Evolutionary conservation across 2,329 filamentous ascomycete genomes (phyloP), one percentile per base, ranked within the genome.

Genomic region (Aquanectria penicillioides): DNA sequence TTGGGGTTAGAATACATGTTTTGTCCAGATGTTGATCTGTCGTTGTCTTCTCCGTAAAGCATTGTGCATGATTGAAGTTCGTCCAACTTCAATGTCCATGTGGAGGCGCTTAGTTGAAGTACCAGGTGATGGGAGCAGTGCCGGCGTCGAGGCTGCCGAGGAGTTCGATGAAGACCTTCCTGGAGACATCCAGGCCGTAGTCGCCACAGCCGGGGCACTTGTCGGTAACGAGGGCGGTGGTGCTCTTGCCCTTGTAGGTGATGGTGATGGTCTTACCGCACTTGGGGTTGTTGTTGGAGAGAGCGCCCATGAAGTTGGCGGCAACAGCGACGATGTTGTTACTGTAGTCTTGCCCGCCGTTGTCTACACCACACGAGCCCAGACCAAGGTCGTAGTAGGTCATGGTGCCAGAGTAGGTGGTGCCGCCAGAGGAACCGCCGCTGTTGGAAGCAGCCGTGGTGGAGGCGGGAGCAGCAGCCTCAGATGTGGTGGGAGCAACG

Each of bases 381-480:
- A 90, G 72, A 36, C 89, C 92, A 43, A 89, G 80, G 34, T 81
- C 77, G 78, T 91, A 96, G 81, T 86, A 94, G 58, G 92, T 95
- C 65, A 92, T 82, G 46, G 93, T 85, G 61, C 91, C 92, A 0
- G 72, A 70, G 78, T 76, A 74, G 66, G 59, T 50, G 43, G 50
- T 36, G 43, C 67, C 47, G n/a, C 33, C 33, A 6, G 31, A 34
- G 12, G n/a, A 13, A 6, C 53, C 22, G 56, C 57, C 41, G 57
- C 62, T 49, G 56, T 59, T 34, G 37, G 64, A 46, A 13, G 59
- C 54, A 4, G 37, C 28, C 43, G 15, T 31, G 11, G 47, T 22
- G 9, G 36, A 48, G 17, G 47, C 43, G 25, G 58, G 51, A 57
- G 66, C 54, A 40, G 64, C 48, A 44, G 66, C 48, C 17, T 57